phyloP scores from a whole-genome alignment of 169 alveolate species.

The Plasmodium coatneyi region DNA sequence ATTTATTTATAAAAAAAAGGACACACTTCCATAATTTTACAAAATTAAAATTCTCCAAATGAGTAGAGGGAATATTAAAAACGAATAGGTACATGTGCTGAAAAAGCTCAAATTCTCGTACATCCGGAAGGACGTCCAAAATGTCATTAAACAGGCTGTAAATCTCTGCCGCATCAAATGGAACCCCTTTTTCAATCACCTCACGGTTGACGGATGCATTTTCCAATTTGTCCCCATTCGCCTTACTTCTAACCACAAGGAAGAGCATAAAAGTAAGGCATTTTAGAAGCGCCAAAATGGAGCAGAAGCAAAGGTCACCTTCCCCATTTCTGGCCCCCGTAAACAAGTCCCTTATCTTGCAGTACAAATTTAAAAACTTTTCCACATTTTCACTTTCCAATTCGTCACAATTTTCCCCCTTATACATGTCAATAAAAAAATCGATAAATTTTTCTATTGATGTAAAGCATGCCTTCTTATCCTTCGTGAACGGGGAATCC shows the following conservation, averaged over 20 bases:
- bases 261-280: slow-evolving; percentile 30
- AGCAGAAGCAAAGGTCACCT: background rate
- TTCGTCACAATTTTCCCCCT: slow-evolving; percentile 40
- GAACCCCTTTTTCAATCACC: background rate
- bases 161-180: background rate
- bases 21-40: slow-evolving; percentile 34
- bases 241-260: background rate
- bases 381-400: slow-evolving; percentile 34
- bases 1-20: background rate
- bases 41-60: slow-evolving; percentile 42
- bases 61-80: slow-evolving; percentile 45
- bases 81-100: slow-evolving; percentile 39
- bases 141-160: slow-evolving; percentile 19
- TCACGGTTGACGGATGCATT: background rate
- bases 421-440: slow-evolving; percentile 42
- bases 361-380: slow-evolving; percentile 11
- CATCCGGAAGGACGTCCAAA: slow-evolving; percentile 14
- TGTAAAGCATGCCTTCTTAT: slow-evolving; percentile 45
- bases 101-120: slow-evolving; percentile 49
- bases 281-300: slow-evolving; percentile 44
- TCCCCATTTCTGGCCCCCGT: background rate
- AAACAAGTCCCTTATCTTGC: slow-evolving; percentile 14
- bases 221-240: background rate
- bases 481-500: slow-evolving; percentile 29
- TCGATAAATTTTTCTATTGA: slow-evolving; percentile 20